Evolutionary conservation across 768 basidiomycete genomes (phyloP).

Genomic region (Pholiota molesta): DNA sequence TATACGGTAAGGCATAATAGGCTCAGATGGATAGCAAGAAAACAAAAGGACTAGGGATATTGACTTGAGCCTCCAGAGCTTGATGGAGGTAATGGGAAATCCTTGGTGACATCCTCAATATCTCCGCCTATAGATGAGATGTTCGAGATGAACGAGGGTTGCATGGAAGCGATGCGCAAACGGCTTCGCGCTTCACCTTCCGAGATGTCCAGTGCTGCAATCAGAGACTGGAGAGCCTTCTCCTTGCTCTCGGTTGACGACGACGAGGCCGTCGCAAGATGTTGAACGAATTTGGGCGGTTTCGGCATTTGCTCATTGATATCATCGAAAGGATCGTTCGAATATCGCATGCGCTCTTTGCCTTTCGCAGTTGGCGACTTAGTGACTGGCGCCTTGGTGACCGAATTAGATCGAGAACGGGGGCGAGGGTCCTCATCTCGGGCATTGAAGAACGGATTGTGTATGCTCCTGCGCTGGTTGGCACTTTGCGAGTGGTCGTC

Average conservation of each 20-base stretch:
- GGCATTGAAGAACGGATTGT: slow-evolving; percentile 47
- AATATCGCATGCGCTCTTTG: slow-evolving; percentile 35
- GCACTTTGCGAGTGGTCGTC: slow-evolving; percentile 31
- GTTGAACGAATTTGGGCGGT: slow-evolving; percentile 32
- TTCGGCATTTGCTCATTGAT: slow-evolving; percentile 29
- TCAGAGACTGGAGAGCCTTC: slow-evolving; percentile 63
- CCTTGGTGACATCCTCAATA: slow-evolving; percentile 40
- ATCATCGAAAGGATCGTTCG: slow-evolving; percentile 46
- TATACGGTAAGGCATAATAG: not conserved
- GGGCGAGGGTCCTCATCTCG: slow-evolving; percentile 25
- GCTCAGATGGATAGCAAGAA: not conserved
- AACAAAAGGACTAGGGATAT: not conserved
- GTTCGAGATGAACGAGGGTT: slow-evolving; percentile 47
- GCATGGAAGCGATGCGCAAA: slow-evolving; percentile 60
- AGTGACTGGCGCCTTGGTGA: slow-evolving; percentile 32
- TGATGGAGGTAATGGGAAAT: slow-evolving; percentile 44
- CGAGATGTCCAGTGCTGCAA: slow-evolving; percentile 63
- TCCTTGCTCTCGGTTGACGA: slow-evolving; percentile 49
- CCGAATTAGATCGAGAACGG: slow-evolving; percentile 43
- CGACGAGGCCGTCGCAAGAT: slow-evolving; percentile 34
- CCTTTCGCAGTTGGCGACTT: slow-evolving; percentile 41
- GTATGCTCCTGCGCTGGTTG: slow-evolving; percentile 37
- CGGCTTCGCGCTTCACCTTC: slow-evolving; percentile 50
- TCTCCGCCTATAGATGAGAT: slow-evolving; percentile 33
- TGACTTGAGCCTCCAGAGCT: slow-evolving; percentile 8